Evolutionary conservation across 2,329 filamentous ascomycete species (phyloP), one percentile per base, ranked within the genome.

Genomic region (Colletotrichum kahawae): DNA sequence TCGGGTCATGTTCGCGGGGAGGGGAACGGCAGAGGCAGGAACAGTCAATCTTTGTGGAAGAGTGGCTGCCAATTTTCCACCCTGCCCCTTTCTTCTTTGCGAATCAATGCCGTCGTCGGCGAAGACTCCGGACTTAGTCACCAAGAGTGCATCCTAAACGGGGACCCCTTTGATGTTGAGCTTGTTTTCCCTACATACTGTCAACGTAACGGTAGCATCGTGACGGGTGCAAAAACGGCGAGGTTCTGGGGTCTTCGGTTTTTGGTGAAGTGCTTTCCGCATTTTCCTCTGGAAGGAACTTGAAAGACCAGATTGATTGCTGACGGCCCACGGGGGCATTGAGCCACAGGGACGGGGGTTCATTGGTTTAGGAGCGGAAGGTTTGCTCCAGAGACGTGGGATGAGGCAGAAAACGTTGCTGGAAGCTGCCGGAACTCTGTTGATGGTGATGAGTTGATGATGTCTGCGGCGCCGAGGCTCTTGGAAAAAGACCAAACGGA

Each of bases 371-470:
- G 27, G 56, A 29, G 72, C 72, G 72, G 69, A 74, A 59, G 60
- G 27, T 67, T 75, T 75, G 68, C 69, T 75, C 68, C 72, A 67
- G 63, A 16, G 16, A 34, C 13, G 57, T 56, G 33, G 31, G 56
- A 54, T 67, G 63, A 67, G 38, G 34, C 31, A 63, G n/a, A 57
- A 36, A 60, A 62, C n/a, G 36, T 56, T 63, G 71, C 60, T 66
- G 72, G 68, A 67, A 72, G 68, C 72, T 67, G 62, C 63, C 72
- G 62, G 64, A 75, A 75, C 51, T 67, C 29, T 75, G 72, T 71
- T 29, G 38, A 75, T 72, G 56, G 36, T 31, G 21, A 29, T 13
- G 70, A 63, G 29, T 38, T 13, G 36, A 24, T 27, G 9, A 21
- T 24, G 33, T 27, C 57, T 33, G 57, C 24, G 24, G 24, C 36